Conservation (phyloP, 1,284 basidiomycete genomes). For the Chondrostereum purpureum region DNA sequence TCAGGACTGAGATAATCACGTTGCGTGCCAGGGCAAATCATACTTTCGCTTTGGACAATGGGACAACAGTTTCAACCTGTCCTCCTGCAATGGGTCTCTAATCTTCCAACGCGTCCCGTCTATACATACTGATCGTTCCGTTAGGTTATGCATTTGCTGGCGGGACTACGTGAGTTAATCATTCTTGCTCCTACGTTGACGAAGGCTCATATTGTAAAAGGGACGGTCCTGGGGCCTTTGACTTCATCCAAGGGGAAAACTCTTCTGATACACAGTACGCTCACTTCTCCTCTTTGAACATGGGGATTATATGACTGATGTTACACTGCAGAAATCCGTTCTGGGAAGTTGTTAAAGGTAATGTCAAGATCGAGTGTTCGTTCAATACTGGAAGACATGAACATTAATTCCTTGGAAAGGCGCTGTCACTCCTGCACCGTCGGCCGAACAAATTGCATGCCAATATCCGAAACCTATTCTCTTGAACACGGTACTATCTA, state of each 20-base stretch:
- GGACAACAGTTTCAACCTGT: conserved; percentile 65
- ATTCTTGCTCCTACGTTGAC: conserved; percentile 2
- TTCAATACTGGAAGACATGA: neutral
- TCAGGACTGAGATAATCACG: neutral
- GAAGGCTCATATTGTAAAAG: conserved; percentile 28
- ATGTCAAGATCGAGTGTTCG: neutral
- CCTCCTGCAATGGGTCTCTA: conserved; percentile 79
- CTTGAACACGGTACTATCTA: too few relatives aligned
- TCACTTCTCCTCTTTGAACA: conserved; percentile 2
- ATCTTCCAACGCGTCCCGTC: conserved; percentile 16
- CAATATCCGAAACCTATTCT: conserved; percentile 79
- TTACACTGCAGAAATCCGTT: conserved; percentile 58
- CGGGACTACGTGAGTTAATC: conserved; percentile 60
- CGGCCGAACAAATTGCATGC: conserved; percentile 58
- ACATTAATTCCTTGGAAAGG: too few relatives aligned
- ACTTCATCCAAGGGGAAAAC: conserved; percentile 76
- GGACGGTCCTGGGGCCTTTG: conserved; percentile 77
- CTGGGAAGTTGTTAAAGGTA: conserved; percentile 74
- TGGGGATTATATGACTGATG: conserved; percentile 8
- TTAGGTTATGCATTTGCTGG: conserved; percentile 68
- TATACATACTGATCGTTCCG: conserved; percentile 7
- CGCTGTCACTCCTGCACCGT: conserved; percentile 59
- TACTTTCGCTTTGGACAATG: conserved; percentile 60
- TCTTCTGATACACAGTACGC: conserved; percentile 47
- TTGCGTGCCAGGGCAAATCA: conserved; percentile 46